A percentile compares a stretch with the other conserved stretches of the same genome.
These are phyloP conservation scores for Kuraishia molischiana DNA, from an alignment of 805 yeast species.

Conservation along the genomic window DNA sequence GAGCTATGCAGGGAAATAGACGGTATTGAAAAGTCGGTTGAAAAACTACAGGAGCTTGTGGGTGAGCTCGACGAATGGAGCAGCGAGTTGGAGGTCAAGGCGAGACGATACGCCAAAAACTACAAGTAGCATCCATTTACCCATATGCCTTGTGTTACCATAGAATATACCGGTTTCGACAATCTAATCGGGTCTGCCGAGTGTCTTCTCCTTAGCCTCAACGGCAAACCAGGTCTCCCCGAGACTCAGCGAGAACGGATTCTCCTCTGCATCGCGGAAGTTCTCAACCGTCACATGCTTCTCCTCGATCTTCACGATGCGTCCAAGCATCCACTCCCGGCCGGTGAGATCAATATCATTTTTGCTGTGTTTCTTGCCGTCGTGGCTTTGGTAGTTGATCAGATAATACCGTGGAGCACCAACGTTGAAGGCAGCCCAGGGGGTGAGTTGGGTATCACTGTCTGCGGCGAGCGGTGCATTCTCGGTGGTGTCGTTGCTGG, in stretches of 20 bases:
- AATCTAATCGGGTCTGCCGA: too few relatives aligned
- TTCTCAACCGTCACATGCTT: slow-evolving; percentile 37
- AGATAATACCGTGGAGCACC: slow-evolving; percentile 82
- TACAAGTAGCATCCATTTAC: too few relatives aligned
- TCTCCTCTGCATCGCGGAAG: slow-evolving; percentile 25
- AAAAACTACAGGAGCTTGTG: background rate
- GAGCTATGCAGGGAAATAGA: background rate
- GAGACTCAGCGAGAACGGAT: slow-evolving; percentile 57
- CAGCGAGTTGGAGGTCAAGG: slow-evolving; percentile 1
- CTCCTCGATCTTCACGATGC: slow-evolving; percentile 49
- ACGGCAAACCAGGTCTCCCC: slow-evolving; percentile 60
- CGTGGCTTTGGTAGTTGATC: background rate
- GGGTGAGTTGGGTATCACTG: slow-evolving; percentile 24
- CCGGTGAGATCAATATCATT: slow-evolving; percentile 18
- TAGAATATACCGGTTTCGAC: too few relatives aligned
- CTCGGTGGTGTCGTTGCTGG: slow-evolving; percentile 1
- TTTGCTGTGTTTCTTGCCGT: slow-evolving; percentile 1
- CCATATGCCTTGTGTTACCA: too few relatives aligned
- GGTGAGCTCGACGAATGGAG: slow-evolving; percentile 1
- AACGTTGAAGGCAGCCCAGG: slow-evolving; percentile 94
- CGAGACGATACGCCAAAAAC: background rate
- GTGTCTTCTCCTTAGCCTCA: slow-evolving; percentile 36
- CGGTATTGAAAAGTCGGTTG: background rate
- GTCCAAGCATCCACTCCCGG: slow-evolving; percentile 80
- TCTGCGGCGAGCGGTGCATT: background rate